Percentiles rank a stretch among this genome's conserved stretches.
Evolutionary conservation across 108 stramenopile species (phyloP).

Genomic region (Nitzschia inconspicua): DNA sequence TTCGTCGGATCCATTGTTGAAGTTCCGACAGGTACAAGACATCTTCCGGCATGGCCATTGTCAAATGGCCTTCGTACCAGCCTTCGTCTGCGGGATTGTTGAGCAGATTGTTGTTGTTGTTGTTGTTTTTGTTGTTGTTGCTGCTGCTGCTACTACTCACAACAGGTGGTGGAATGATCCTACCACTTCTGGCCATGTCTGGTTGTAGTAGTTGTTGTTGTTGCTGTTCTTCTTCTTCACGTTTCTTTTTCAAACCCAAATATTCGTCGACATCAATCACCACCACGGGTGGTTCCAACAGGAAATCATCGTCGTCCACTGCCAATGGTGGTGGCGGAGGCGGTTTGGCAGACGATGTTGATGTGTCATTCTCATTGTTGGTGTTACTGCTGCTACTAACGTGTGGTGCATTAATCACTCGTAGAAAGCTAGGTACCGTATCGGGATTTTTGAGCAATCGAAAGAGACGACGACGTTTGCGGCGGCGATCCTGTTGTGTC

Average conservation of each 20-base stretch:
- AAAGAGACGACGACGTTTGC: conserved; percentile 21
- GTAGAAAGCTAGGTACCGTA: conserved; percentile 29
- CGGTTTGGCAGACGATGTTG: not conserved
- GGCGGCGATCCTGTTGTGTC: too few relatives aligned
- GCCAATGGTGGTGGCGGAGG: too few relatives aligned
- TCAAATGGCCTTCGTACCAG: conserved; percentile 43
- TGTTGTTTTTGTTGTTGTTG: not conserved
- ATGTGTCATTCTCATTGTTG: conserved; percentile 2
- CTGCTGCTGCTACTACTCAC: not conserved
- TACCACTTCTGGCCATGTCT: not conserved
- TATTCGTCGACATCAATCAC: conserved; percentile 49
- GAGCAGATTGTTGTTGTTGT: not conserved
- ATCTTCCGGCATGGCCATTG: conserved; percentile 40
- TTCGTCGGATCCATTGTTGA: conserved; percentile 34
- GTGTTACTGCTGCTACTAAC: not conserved
- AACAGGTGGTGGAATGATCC: not conserved
- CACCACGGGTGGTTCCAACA: conserved; percentile 10
- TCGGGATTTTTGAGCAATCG: conserved; percentile 17
- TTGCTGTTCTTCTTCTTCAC: not conserved
- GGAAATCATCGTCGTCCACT: conserved; percentile 14
- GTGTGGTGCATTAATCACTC: conserved; percentile 10
- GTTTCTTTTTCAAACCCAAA: conserved; percentile 28
- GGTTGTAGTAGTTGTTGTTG: not conserved
- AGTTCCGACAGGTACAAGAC: conserved; percentile 27
- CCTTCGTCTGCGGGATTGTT: conserved; percentile 41